Percentiles rank a stretch among this genome's conserved stretches.
These are phyloP conservation scores for Brasilioporus rufonigricans DNA, from an alignment of 768 basidiomycete species.

Conservation along the genomic window DNA sequence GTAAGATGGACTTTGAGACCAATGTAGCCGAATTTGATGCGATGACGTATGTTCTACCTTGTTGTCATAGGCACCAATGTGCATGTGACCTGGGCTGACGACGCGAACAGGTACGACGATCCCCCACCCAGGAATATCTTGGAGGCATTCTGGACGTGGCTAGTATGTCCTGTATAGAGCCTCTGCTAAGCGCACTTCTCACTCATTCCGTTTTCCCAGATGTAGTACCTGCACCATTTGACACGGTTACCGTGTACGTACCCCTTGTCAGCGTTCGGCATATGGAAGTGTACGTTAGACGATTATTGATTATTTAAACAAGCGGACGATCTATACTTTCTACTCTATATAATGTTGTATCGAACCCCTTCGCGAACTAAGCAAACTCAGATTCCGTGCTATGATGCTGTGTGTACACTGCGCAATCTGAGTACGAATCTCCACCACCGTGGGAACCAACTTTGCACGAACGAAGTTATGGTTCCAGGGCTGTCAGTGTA, in stretches of 20 bases:
- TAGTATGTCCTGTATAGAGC: slow-evolving; percentile 14
- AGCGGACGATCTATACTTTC: background rate
- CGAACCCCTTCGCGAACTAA: background rate
- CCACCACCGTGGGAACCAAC: too few species aligned
- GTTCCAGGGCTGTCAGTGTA: too few species aligned
- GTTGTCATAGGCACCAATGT: too few species aligned
- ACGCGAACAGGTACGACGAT: too few species aligned
- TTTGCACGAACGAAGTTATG: too few species aligned
- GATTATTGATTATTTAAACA: background rate
- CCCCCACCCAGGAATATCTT: too few species aligned
- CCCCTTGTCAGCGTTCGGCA: background rate
- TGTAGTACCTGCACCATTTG: slow-evolving; percentile 4
- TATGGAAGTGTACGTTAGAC: background rate
- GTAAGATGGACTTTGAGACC: slow-evolving; percentile 29
- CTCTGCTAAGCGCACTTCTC: background rate
- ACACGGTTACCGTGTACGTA: background rate
- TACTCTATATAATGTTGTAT: background rate
- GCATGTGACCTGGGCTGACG: slow-evolving; percentile 25
- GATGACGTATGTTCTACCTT: slow-evolving; percentile 16
- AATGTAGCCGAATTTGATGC: slow-evolving; percentile 29
- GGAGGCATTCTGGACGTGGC: slow-evolving; percentile 29
- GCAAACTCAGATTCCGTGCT: too few species aligned
- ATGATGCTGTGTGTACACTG: too few species aligned
- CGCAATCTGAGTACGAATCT: too few species aligned
- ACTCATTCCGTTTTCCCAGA: background rate